phyloP scores from a whole-genome alignment of 257 asterid genomes.

The Voacanga thouarsii region DNA sequence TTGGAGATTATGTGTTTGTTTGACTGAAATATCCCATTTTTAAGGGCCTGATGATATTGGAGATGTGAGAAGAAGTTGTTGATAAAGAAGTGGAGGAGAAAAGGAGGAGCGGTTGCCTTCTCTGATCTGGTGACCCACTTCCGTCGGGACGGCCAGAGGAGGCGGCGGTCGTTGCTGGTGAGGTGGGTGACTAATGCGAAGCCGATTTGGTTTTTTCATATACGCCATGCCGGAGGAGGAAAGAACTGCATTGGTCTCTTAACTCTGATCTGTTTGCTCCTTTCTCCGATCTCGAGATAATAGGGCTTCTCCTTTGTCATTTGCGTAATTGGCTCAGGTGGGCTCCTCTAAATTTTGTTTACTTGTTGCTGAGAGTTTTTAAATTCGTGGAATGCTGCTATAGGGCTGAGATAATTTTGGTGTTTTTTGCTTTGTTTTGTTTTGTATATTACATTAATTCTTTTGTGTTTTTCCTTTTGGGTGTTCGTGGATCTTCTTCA shows the following conservation, averaged over 20 bases:
- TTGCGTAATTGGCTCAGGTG: slow-evolving; percentile 26
- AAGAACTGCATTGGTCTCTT: slow-evolving; percentile 8
- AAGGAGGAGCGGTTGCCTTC: slow-evolving; percentile 7
- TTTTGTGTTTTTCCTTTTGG: background rate
- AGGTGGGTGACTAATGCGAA: slow-evolving; percentile 4
- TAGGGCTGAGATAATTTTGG: background rate
- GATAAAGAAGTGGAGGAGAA: background rate
- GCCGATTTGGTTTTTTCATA: slow-evolving; percentile 22
- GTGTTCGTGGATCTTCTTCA: background rate
- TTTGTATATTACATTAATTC: no score
- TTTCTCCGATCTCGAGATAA: slow-evolving; percentile 34
- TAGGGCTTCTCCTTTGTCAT: background rate
- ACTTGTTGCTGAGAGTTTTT: background rate
- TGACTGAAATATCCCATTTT: slow-evolving; percentile 10
- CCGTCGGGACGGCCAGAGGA: slow-evolving; percentile 20
- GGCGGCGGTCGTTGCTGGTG: slow-evolving; percentile 30
- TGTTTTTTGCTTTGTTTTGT: no score
- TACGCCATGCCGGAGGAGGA: background rate
- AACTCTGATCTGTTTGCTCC: slow-evolving; percentile 38
- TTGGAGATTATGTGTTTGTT: background rate
- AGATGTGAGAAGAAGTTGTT: background rate
- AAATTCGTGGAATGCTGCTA: background rate
- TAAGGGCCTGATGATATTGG: background rate
- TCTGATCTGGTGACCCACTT: background rate
- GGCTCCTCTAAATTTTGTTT: slow-evolving; percentile 12